Conservation (phyloP, 2,329 filamentous ascomycete genomes). For the Aspergillus novofumigatus region DNA sequence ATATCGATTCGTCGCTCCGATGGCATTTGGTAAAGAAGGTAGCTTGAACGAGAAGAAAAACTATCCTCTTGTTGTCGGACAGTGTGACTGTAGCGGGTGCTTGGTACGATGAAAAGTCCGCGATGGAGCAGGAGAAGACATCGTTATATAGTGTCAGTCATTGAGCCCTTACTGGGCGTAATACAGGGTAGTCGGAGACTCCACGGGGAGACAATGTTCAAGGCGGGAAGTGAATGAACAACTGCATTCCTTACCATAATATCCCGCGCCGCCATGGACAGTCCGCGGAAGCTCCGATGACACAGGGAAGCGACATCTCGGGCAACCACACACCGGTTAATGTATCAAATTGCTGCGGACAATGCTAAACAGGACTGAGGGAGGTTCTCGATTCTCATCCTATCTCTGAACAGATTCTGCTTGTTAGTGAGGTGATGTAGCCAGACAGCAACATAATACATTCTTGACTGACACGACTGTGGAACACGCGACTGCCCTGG, state of each 20-base stretch:
- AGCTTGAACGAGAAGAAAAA: too few relatives aligned
- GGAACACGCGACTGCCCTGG: constrained; percentile 1
- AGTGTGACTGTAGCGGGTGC: background rate
- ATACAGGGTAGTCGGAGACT: background rate
- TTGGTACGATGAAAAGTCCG: background rate
- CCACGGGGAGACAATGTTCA: background rate
- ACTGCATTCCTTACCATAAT: too few relatives aligned
- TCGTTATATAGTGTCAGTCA: too few relatives aligned
- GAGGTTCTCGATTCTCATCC: background rate
- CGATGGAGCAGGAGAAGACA: background rate
- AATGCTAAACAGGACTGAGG: too few relatives aligned
- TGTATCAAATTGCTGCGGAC: too few relatives aligned
- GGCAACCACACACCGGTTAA: background rate
- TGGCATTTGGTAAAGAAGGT: background rate
- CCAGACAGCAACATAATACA: too few relatives aligned
- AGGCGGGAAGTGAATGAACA: too few relatives aligned
- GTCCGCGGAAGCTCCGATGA: constrained; percentile 23
- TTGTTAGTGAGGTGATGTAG: too few relatives aligned
- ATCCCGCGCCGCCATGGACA: constrained; percentile 10
- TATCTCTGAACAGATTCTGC: too few relatives aligned
- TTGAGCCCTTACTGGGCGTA: too few relatives aligned
- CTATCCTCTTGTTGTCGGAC: too few relatives aligned
- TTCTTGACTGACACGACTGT: too few relatives aligned
- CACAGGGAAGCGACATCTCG: background rate
- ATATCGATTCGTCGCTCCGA: background rate